Conservation (phyloP, 2,329 filamentous ascomycete genomes). For the Ceratocystiopsis sp. region DNA sequence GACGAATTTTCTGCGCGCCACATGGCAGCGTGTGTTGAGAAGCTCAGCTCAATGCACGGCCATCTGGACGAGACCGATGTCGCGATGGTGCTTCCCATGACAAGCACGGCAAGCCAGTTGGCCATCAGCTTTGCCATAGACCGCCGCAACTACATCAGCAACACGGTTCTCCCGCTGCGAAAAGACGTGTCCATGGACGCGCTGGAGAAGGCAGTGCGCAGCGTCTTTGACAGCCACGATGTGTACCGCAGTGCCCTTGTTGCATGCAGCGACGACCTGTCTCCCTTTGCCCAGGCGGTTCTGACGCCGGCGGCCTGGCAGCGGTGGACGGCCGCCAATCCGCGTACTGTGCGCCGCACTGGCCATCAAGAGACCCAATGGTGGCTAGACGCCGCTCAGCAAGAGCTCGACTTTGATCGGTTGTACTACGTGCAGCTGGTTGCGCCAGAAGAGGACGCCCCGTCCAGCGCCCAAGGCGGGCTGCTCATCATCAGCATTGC, state of each 20-base stretch:
- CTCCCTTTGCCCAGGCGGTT: slow-evolving; percentile 19
- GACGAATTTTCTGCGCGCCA: no score
- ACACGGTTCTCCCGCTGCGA: slow-evolving; percentile 14
- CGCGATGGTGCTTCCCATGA: slow-evolving; percentile 16
- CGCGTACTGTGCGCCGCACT: not conserved
- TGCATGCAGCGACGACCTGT: slow-evolving; percentile 16
- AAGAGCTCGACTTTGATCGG: slow-evolving; percentile 10
- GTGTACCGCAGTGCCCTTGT: slow-evolving; percentile 19
- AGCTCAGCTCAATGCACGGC: not conserved
- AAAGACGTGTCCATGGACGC: slow-evolving; percentile 10
- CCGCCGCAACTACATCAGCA: slow-evolving; percentile 16
- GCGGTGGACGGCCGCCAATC: not conserved
- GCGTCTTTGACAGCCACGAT: slow-evolving; percentile 13
- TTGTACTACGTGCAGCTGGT: slow-evolving; percentile 11
- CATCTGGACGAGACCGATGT: slow-evolving; percentile 7
- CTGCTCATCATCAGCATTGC: slow-evolving; percentile 12
- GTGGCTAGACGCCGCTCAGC: slow-evolving; percentile 8
- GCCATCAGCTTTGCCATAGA: slow-evolving; percentile 17
- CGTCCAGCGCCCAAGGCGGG: slow-evolving; percentile 6
- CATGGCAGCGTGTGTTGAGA: no score
- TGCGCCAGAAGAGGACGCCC: slow-evolving; percentile 3
- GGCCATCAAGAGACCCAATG: slow-evolving; percentile 2
- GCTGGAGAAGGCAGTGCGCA: slow-evolving; percentile 13
- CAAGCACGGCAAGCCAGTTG: slow-evolving; percentile 18
- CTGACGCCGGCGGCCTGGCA: slow-evolving; percentile 9